Evolutionary conservation across 164 flowering plant species (phyloP), one percentile per base, ranked within the genome.

Genomic region (Platanus orientalis): DNA sequence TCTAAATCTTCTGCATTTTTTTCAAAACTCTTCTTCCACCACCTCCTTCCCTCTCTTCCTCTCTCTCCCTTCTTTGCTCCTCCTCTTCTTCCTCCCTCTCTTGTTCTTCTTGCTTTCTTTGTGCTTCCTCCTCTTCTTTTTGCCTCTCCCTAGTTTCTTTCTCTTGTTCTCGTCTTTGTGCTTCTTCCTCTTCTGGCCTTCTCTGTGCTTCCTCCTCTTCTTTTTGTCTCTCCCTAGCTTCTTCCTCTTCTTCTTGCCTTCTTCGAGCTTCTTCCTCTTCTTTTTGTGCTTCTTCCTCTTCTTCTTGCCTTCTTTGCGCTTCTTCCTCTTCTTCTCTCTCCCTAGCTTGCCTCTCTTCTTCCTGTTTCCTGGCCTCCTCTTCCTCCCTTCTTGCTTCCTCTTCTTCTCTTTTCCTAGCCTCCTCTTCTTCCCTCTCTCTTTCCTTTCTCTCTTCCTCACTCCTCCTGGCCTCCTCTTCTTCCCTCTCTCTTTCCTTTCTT

Each of bases 361-460:
- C 68, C 39, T 26, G 52, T 39, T 48, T 52, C 36, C 52, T 62
- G 6, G 25, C 61, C 47, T 63, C 66, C 63, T 75, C 75, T 56
- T 69, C 45, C 23, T 62, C 49, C 58, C 49, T 45, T 17, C 27
- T 52, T 7, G 27, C 27, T 20, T 25, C 56, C 21, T 52, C 59
- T 29, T 53, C 48, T 19, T 21, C 59, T 30, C 56, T 36, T n/a
- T 28, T 27, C 20, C 23, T 32, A 1, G 19, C 60, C 6, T 53
- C 60, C 45, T 54, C 54, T 54, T 54, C 66, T 58, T 25, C 56
- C 36, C 19, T 54, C 65, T 32, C 58, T 47, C 21, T 50, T 14
- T 57, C 47, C 20, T 54, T 45, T 57, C 66, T 58, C 23, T 57
- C 62, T 25, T 52, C 52, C 51, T 45, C 63, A 50, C 27, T 29